These are phyloP conservation scores for Acer campestre DNA, from an alignment of 345 rosid species.

Conservation along the genomic window DNA sequence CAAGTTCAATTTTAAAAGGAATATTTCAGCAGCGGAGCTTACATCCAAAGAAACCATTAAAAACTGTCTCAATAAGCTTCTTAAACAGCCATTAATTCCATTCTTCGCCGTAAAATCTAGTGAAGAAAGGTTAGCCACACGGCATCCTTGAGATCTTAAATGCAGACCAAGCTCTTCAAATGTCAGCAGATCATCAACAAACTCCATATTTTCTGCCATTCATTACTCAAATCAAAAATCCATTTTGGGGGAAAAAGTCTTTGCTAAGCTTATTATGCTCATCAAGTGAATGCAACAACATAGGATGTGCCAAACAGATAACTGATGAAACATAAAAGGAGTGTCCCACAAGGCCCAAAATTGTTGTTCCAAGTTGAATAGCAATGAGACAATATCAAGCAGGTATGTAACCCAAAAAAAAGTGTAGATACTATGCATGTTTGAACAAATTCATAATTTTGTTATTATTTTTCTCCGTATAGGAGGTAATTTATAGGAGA, in stretches of 20 bases:
- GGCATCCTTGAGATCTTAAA: slow-evolving; percentile 76
- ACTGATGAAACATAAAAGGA: not conserved
- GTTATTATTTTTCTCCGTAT: too few species aligned
- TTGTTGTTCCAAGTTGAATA: not conserved
- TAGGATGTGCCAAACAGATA: not conserved
- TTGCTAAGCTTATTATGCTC: not conserved
- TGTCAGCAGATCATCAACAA: slow-evolving; percentile 86
- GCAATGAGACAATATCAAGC: not conserved
- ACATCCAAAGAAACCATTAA: slow-evolving; percentile 69
- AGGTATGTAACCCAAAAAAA: not conserved
- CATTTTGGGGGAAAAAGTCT: slow-evolving; percentile 7
- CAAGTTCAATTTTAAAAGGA: not conserved
- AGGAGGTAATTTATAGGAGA: too few species aligned
- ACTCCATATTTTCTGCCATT: slow-evolving; percentile 85
- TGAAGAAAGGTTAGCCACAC: slow-evolving; percentile 91
- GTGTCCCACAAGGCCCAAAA: not conserved
- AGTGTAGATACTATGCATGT: not conserved
- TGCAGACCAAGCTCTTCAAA: slow-evolving; percentile 71
- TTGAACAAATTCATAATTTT: too few species aligned
- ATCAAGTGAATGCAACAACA: not conserved
- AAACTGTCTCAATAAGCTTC: slow-evolving; percentile 80
- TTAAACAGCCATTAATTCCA: slow-evolving; percentile 81
- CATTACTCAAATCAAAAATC: slow-evolving; percentile 17
- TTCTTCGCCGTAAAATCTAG: slow-evolving; percentile 65
- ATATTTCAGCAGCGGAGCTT: slow-evolving; percentile 32